These are phyloP conservation scores for Thyridium curvatum DNA, from an alignment of 2,329 filamentous ascomycete species.

Conservation along the genomic window DNA sequence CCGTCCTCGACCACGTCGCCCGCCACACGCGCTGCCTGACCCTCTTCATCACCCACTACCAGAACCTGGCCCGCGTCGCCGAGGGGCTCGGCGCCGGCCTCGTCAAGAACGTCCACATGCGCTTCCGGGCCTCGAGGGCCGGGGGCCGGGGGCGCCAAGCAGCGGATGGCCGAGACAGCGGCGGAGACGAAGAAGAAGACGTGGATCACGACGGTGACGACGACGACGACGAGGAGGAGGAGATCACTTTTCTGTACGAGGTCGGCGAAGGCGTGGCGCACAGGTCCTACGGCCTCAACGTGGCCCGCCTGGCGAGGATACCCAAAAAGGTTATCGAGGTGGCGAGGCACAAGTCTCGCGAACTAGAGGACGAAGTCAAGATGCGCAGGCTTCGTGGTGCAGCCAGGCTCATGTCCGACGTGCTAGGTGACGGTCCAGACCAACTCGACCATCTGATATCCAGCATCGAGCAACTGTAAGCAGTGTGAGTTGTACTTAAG, in stretches of 20 bases:
- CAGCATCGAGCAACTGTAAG: constrained; percentile 53
- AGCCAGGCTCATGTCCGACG: constrained; percentile 31
- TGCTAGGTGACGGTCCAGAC: constrained; percentile 28
- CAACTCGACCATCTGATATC: constrained; percentile 47
- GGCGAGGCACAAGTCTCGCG: constrained; percentile 70
- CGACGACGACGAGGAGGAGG: constrained; percentile 51
- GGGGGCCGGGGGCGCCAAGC: constrained; percentile 2
- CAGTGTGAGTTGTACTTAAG: no score
- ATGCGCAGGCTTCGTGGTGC: constrained; percentile 52
- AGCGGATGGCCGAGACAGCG: constrained; percentile 1
- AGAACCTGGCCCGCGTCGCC: constrained; percentile 68
- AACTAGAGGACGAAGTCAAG: constrained; percentile 71
- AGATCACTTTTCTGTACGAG: constrained; percentile 93
- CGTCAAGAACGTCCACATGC: constrained; percentile 91
- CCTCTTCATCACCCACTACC: constrained; percentile 97
- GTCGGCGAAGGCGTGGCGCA: constrained; percentile 87
- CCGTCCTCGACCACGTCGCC: constrained; percentile 81
- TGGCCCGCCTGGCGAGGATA: constrained; percentile 78
- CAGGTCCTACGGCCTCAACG: constrained; percentile 89
- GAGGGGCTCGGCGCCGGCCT: constrained; percentile 54
- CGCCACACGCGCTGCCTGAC: constrained; percentile 69
- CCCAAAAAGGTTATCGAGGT: constrained; percentile 71
- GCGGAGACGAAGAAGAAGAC: constrained; percentile 12
- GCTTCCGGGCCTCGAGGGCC: constrained; percentile 51
- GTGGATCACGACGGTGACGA: constrained; percentile 21